Conservation (phyloP, 2,329 filamentous ascomycete genomes). For the Dactylonectria estremocensis region DNA sequence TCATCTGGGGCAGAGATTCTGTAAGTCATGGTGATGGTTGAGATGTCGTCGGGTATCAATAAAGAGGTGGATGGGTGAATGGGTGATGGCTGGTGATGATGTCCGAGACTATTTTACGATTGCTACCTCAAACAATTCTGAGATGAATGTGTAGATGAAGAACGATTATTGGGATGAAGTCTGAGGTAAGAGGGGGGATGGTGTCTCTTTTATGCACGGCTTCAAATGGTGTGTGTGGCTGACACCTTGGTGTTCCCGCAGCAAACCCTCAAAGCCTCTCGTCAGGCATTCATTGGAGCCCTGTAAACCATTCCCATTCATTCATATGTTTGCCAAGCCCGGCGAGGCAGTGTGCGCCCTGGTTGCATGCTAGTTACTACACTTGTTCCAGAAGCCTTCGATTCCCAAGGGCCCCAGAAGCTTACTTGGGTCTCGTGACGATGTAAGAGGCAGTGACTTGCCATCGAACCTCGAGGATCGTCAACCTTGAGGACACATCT, state of each 20-base stretch:
- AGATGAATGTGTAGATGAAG: not conserved
- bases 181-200: too few species aligned
- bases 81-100: not conserved
- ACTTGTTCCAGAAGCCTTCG: conserved; percentile 1
- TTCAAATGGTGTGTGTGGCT: too few species aligned
- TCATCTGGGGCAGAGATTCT: conserved; percentile 82
- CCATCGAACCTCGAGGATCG: not conserved
- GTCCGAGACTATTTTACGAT: not conserved
- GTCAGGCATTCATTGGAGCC: too few species aligned
- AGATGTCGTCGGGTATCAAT: conserved; percentile 11
- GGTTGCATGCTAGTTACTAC: not conserved
- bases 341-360: not conserved
- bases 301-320: too few species aligned
- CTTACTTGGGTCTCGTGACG: conserved; percentile 2
- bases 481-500: not conserved
- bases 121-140: conserved; percentile 4
- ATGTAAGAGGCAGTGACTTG: not conserved
- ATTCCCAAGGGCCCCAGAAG: not conserved
- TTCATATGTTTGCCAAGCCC: not conserved
- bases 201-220: too few species aligned
- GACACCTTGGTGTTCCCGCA: too few species aligned
- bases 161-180: too few species aligned
- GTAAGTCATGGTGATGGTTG: conserved; percentile 68
- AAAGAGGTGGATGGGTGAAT: too few species aligned
- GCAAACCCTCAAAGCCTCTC: too few species aligned